These are phyloP conservation scores for Flagelloscypha sp. DNA, from an alignment of 768 basidiomycete genomes.

Conservation along the genomic window DNA sequence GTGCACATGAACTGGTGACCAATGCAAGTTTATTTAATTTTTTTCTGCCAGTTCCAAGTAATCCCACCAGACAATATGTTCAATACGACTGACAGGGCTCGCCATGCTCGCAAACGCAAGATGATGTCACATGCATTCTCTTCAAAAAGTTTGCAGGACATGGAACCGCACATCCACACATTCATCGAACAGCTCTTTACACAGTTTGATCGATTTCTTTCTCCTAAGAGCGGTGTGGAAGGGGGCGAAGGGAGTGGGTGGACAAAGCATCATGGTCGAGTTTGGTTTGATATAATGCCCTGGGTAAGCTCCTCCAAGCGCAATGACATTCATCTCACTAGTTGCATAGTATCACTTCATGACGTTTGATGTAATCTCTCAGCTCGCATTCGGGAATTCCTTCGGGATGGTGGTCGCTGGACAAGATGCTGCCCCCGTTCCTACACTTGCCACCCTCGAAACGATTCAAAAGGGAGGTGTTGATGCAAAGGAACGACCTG, in stretches of 20 bases:
- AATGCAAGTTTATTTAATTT: no score
- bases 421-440: constrained; percentile 65
- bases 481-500: constrained; percentile 42
- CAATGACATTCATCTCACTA: no score
- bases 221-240: no score
- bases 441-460: constrained; percentile 30
- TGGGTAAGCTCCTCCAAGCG: constrained; percentile 30
- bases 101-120: constrained; percentile 22
- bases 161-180: neutral
- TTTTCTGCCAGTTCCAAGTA: no score
- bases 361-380: constrained; percentile 56
- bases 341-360: constrained; percentile 22
- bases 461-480: constrained; percentile 21
- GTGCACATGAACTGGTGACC: no score
- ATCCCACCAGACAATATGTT: constrained; percentile 16
- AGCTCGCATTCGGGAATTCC: constrained; percentile 76
- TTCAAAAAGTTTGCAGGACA: constrained; percentile 12
- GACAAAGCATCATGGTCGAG: constrained; percentile 29
- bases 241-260: constrained; percentile 31
- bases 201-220: no score
- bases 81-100: constrained; percentile 13
- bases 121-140: constrained; percentile 20
- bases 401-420: constrained; percentile 82
- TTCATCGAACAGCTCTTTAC: constrained; percentile 2
- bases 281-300: constrained; percentile 44